Conservation (phyloP, 495 filamentous ascomycete genomes). For the Aspergillus campestris region DNA sequence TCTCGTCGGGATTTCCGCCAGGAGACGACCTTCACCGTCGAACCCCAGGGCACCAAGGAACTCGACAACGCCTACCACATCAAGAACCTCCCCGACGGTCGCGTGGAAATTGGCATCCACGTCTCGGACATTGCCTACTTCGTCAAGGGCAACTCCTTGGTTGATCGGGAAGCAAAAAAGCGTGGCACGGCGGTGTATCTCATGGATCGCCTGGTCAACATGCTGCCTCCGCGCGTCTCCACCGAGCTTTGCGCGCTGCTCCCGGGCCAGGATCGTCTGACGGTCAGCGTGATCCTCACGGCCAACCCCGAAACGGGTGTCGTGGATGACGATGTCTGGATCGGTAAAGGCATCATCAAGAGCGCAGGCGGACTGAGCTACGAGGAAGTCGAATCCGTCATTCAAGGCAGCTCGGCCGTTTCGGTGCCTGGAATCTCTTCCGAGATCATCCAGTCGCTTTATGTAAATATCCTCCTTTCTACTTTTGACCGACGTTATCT, state of each 20-base stretch:
- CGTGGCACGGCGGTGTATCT: conserved; percentile 92
- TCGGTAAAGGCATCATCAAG: conserved; percentile 90
- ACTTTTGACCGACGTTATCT: not conserved
- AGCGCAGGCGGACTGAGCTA: conserved; percentile 78
- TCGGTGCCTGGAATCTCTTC: conserved; percentile 50
- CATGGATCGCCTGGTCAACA: conserved; percentile 81
- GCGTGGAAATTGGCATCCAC: conserved; percentile 91
- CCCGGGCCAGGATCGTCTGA: conserved; percentile 79
- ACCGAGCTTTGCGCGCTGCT: conserved; percentile 80
- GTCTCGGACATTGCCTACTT: conserved; percentile 95
- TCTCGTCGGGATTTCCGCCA: conserved; percentile 84
- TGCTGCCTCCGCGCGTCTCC: conserved; percentile 79
- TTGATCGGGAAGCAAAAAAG: conserved; percentile 97
- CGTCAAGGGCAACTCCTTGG: conserved; percentile 89
- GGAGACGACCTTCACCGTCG: conserved; percentile 86
- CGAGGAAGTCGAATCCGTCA: conserved; percentile 71
- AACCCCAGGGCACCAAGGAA: conserved; percentile 72
- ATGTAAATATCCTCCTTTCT: conserved; percentile 43
- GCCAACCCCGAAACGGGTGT: conserved; percentile 70
- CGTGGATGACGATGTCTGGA: conserved; percentile 75
- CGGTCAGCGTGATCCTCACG: conserved; percentile 85
- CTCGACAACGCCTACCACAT: conserved; percentile 89
- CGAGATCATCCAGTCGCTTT: conserved; percentile 68
- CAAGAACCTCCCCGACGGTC: conserved; percentile 69
- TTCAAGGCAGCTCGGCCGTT: conserved; percentile 52